Percentiles rank a stretch among this genome's conserved stretches.
phyloP scores from a whole-genome alignment of 208 protist species.

The Trypanosoma vivax region DNA sequence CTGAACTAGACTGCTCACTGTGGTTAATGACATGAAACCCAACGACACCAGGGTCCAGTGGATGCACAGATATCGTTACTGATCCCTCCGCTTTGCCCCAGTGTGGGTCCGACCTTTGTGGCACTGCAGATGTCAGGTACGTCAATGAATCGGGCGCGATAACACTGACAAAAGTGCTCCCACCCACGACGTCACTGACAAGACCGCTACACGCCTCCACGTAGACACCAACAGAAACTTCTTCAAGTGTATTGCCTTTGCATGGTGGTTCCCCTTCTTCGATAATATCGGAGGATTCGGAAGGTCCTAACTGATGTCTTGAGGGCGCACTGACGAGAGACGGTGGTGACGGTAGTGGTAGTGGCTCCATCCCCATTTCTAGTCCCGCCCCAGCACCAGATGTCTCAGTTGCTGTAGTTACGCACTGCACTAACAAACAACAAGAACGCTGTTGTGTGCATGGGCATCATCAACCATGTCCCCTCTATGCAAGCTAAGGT shows the following conservation, averaged over 20 bases:
- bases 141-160: neutral
- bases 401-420: neutral
- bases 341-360: neutral
- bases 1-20: neutral
- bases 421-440: conserved; percentile 17
- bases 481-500: conserved; percentile 5
- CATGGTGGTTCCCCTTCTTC: neutral
- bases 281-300: conserved; percentile 6
- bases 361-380: too few relatives aligned
- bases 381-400: neutral
- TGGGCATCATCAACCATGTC: conserved; percentile 16
- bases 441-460: conserved; percentile 14
- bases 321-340: too few relatives aligned
- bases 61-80: conserved; percentile 3
- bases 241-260: neutral
- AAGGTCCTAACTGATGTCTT: too few relatives aligned
- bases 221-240: conserved; percentile 4
- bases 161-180: conserved; percentile 11
- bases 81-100: conserved; percentile 1
- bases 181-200: neutral
- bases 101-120: neutral
- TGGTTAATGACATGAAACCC: conserved; percentile 7
- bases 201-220: conserved; percentile 11
- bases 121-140: conserved; percentile 1
- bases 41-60: conserved; percentile 8